Base-by-base conservation (phyloP, 2,329 filamentous ascomycete species). In the Penicillium hesseltinei region DNA sequence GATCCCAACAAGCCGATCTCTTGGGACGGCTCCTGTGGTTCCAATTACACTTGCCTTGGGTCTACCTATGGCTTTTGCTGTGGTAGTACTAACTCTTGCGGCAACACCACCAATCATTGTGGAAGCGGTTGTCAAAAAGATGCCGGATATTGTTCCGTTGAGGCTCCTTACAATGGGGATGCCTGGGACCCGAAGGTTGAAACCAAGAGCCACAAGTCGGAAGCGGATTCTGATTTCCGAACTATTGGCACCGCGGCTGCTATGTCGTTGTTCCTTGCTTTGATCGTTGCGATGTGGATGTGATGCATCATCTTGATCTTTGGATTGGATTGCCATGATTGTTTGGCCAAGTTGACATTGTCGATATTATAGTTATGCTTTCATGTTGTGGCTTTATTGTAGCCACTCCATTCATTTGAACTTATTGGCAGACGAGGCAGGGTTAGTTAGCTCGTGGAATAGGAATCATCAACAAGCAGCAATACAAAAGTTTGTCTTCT, bases 61-160 rank as follows among this genome's bases (percentile, higher is more conserved):
- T 75, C 71, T 10, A 62, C 45, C 11, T 74, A 73, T 61, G 72
- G 72, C 4, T 51, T 66, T 5, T 75, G 73, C 48, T 75, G 73
- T 49, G 66, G 70, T 47, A 62, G 58, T 38, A 49, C 52, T 10
- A 66, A 67, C 40, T 52, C 60, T 39, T 75, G 72, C 48, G 72
- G 73, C 13, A 73, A 71, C 56, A 65, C 64, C 7, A 66, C 66
- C 9, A 44, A 57, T 5, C 64, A 71, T 56, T 75, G 73, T 45
- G 71, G 68, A 23, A 45, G 31, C 21, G 72, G 71, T 19, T 75
- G 73, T 50, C 69, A 68, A 46, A 57, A 64, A 27, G 59, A 68
- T 33, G 62, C 65, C 25, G 73, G 73, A 7, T 63, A 69, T 45
- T 75, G 73, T 36, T 47, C 65, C 5, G 46, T 66, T 8, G 56